Evolutionary conservation across 768 basidiomycete species (phyloP).

Genomic region (Lactarius vividus): DNA sequence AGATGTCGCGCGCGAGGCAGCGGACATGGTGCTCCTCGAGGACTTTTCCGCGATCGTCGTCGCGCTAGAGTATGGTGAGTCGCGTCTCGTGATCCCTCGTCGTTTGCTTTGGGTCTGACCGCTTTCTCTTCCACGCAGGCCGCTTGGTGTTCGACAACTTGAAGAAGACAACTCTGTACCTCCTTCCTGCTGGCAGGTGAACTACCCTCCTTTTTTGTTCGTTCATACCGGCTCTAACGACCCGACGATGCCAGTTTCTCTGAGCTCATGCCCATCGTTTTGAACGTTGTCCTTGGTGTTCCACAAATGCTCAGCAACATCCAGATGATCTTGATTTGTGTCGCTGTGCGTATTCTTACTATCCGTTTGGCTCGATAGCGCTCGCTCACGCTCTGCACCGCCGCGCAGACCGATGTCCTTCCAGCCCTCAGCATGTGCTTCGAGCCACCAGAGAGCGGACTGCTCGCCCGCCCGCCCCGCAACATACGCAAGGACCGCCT

Average conservation of each 20-base stretch:
- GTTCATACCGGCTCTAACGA: conserved; percentile 5
- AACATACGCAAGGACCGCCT: conserved; percentile 55
- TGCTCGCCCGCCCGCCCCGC: conserved; percentile 53
- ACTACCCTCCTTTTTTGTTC: conserved; percentile 13
- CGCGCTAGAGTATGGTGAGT: conserved; percentile 57
- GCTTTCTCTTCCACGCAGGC: conserved; percentile 27
- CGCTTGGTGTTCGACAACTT: conserved; percentile 65
- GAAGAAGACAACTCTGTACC: conserved; percentile 52
- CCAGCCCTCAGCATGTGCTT: conserved; percentile 53
- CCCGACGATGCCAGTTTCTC: conserved; percentile 42
- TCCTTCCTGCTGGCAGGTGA: conserved; percentile 50
- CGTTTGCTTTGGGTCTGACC: not conserved
- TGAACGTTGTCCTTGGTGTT: conserved; percentile 46
- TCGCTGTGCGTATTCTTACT: conserved; percentile 31
- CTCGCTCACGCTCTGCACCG: not conserved
- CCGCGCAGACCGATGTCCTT: conserved; percentile 47
- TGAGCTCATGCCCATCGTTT: conserved; percentile 57
- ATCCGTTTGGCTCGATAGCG: not conserved
- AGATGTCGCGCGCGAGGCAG: conserved; percentile 53
- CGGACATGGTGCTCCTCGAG: conserved; percentile 61
- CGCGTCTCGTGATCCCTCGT: not conserved
- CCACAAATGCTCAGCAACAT: conserved; percentile 44
- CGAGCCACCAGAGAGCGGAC: conserved; percentile 60
- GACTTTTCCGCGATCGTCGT: conserved; percentile 64
- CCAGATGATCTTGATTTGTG: conserved; percentile 52